phyloP scores from a whole-genome alignment of 208 protist species.

The Trypanosoma vivax region DNA sequence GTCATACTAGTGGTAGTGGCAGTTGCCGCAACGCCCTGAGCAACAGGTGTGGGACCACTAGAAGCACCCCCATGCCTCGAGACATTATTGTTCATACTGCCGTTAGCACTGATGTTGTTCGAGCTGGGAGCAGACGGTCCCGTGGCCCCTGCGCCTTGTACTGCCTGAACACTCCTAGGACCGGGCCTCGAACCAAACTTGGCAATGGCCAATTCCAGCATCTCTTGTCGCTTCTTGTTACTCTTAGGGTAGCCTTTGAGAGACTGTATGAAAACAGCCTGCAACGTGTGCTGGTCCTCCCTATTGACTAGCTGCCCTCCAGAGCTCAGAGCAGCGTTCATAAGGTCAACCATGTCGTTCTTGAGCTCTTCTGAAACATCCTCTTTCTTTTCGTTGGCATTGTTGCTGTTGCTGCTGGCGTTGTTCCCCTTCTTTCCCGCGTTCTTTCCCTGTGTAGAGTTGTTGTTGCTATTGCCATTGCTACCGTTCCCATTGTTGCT shows the following conservation, averaged over 20 bases:
- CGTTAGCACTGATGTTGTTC: not conserved
- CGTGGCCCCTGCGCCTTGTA: slow-evolving; percentile 2
- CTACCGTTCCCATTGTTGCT: not conserved
- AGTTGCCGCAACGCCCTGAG: not conserved
- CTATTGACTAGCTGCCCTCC: slow-evolving; percentile 81
- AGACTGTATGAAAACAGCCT: slow-evolving; percentile 72
- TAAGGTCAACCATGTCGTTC: slow-evolving; percentile 78
- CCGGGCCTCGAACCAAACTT: slow-evolving; percentile 65
- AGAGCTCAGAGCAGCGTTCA: slow-evolving; percentile 85
- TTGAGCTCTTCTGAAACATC: slow-evolving; percentile 62
- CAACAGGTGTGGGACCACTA: not conserved
- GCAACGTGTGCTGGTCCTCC: slow-evolving; percentile 79
- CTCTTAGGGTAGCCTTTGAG: slow-evolving; percentile 65
- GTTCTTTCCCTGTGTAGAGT: not conserved
- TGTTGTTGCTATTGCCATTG: slow-evolving; percentile 10
- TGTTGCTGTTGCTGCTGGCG: slow-evolving; percentile 11
- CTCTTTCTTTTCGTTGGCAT: slow-evolving; percentile 34
- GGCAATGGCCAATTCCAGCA: slow-evolving; percentile 64
- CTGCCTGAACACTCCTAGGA: slow-evolving; percentile 26
- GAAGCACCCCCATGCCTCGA: no score
- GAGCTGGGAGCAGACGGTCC: not conserved
- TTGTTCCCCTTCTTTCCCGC: slow-evolving; percentile 33
- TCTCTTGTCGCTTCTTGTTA: slow-evolving; percentile 77
- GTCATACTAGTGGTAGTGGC: not conserved
- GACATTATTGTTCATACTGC: slow-evolving; percentile 8